Evolutionary conservation across 345 rosid species (phyloP).

Genomic region (Excoecaria agallocha): DNA sequence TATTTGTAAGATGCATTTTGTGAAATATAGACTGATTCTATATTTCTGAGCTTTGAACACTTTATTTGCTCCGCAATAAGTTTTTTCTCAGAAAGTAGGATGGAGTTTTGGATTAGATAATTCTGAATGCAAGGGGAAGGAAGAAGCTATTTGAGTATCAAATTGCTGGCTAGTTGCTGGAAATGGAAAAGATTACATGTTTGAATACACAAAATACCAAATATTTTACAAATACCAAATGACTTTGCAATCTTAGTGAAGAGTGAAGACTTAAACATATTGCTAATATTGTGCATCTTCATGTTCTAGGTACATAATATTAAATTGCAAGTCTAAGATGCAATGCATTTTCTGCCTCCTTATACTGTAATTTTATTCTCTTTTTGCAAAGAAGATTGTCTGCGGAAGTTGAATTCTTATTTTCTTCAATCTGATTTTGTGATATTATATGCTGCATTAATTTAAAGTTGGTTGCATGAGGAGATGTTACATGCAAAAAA

Average conservation of each 20-base stretch:
- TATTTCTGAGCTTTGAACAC: not conserved
- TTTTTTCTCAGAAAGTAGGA: not conserved
- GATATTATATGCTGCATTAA: constrained; percentile 2
- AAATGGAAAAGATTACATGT: not conserved
- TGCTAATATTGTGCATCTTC: not conserved
- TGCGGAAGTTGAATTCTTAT: not conserved
- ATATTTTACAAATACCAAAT: not conserved
- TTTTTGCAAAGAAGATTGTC: not conserved
- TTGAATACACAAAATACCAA: not conserved
- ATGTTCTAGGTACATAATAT: not conserved
- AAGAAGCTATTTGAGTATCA: not conserved
- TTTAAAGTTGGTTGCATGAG: constrained; percentile 4
- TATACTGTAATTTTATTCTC: not conserved
- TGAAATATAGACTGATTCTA: not conserved
- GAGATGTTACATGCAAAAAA: not conserved
- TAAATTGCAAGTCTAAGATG: not conserved
- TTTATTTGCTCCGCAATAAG: not conserved
- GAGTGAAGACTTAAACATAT: not conserved
- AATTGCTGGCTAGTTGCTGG: not conserved
- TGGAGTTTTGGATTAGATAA: not conserved
- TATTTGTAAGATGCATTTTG: not conserved
- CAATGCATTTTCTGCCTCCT: constrained; percentile 9
- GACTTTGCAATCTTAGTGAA: not conserved
- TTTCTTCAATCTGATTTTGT: constrained; percentile 6
- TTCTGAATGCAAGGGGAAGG: not conserved